Evolutionary conservation across 495 filamentous ascomycete species (phyloP).

Genomic region (Neurospora tetrasperma): DNA sequence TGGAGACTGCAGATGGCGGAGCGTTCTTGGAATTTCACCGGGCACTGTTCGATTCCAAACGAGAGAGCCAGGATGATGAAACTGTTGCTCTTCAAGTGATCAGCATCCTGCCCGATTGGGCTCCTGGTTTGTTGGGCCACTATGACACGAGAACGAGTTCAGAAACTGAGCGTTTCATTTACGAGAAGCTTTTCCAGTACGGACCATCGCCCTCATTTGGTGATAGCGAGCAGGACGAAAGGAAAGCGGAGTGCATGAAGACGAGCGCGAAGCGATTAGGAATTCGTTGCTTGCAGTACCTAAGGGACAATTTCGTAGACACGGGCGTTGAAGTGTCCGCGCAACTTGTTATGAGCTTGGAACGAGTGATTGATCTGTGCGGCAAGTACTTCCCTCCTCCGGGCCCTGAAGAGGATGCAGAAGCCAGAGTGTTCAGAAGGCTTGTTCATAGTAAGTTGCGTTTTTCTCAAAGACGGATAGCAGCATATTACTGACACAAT

Average conservation of each 20-base stretch:
- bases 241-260: conserved; percentile 18
- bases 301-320: conserved; percentile 35
- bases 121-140: conserved; percentile 56
- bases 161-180: conserved; percentile 45
- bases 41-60: conserved; percentile 21
- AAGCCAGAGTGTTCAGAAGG: conserved; percentile 25
- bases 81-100: conserved; percentile 6
- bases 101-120: conserved; percentile 47
- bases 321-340: conserved; percentile 30
- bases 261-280: conserved; percentile 29
- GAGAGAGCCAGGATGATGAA: conserved; percentile 10
- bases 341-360: conserved; percentile 28
- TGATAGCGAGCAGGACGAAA: conserved; percentile 15
- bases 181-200: conserved; percentile 44
- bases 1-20: conserved; percentile 32
- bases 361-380: conserved; percentile 34
- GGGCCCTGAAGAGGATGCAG: conserved; percentile 27
- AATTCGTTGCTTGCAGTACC: conserved; percentile 34
- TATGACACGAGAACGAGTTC: conserved; percentile 44
- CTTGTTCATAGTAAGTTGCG: conserved; percentile 31
- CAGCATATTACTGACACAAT: neutral
- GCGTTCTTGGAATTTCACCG: conserved; percentile 34
- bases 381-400: conserved; percentile 28
- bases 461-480: neutral
- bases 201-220: conserved; percentile 20